phyloP scores from a whole-genome alignment of 495 filamentous ascomycete genomes.

The Sordaria brevicollis region DNA sequence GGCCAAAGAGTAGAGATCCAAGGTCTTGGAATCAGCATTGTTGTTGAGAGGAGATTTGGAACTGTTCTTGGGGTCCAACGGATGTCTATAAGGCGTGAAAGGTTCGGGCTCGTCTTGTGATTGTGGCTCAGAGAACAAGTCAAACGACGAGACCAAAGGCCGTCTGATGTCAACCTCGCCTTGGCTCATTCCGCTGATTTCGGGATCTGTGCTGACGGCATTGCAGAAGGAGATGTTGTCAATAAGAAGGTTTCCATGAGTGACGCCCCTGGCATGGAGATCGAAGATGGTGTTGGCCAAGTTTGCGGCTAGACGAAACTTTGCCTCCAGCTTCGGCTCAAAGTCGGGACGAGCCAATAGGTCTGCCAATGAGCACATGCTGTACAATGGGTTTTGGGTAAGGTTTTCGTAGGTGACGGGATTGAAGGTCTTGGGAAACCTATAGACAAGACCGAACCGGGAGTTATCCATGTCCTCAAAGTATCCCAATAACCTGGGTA shows the following conservation, averaged over 20 bases:
- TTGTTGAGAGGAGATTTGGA: constrained; percentile 37
- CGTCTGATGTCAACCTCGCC: constrained; percentile 55
- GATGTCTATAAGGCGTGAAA: constrained; percentile 60
- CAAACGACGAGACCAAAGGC: constrained; percentile 71
- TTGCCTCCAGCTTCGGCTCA: constrained; percentile 57
- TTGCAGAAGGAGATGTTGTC: constrained; percentile 74
- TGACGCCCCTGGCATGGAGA: constrained; percentile 61
- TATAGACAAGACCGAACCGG: constrained; percentile 73
- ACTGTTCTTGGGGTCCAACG: constrained; percentile 55
- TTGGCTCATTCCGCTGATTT: constrained; percentile 24
- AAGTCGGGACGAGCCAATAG: constrained; percentile 43
- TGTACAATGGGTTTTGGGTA: constrained; percentile 38
- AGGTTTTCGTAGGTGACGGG: constrained; percentile 44
- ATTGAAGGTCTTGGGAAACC: constrained; percentile 58
- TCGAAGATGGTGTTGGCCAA: constrained; percentile 66
- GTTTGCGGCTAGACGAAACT: constrained; percentile 75
- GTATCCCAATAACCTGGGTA: constrained; percentile 63
- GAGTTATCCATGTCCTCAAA: constrained; percentile 70
- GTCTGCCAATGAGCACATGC: constrained; percentile 37
- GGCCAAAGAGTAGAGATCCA: constrained; percentile 79
- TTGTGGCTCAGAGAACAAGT: constrained; percentile 64
- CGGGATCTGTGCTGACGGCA: constrained; percentile 28
- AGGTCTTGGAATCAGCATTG: constrained; percentile 43
- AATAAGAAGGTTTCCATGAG: constrained; percentile 72
- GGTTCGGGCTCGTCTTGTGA: constrained; percentile 28